Conservation (phyloP, 306 rosid genomes). For the Fragaria vesca region DNA sequence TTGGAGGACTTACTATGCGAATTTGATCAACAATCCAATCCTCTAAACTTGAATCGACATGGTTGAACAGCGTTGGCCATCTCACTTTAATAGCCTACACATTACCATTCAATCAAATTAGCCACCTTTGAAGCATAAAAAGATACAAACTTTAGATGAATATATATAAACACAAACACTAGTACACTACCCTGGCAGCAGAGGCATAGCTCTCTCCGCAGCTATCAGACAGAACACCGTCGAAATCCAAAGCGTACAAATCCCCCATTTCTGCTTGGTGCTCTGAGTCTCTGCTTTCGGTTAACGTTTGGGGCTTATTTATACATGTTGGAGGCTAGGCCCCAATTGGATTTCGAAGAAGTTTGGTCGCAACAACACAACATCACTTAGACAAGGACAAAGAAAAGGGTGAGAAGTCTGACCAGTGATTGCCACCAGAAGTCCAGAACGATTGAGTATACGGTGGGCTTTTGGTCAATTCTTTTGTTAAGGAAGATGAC, state of each 20-base stretch:
- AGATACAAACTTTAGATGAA: not conserved
- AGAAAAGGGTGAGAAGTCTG: not conserved
- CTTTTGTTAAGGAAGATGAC: too few species aligned
- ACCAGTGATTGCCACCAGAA: too few species aligned
- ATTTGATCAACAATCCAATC: constrained; percentile 78
- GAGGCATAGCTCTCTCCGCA: constrained; percentile 90
- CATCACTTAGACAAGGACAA: not conserved
- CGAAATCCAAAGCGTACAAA: constrained; percentile 88
- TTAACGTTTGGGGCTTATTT: not conserved
- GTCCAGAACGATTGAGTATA: too few species aligned
- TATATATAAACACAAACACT: not conserved
- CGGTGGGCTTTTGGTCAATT: too few species aligned
- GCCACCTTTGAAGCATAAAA: not conserved
- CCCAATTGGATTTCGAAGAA: not conserved
- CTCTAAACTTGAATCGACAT: constrained; percentile 59
- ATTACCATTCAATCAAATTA: constrained; percentile 23
- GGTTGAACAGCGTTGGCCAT: constrained; percentile 69
- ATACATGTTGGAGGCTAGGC: not conserved
- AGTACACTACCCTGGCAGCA: constrained; percentile 57
- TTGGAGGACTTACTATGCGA: constrained; percentile 51
- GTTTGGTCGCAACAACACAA: not conserved
- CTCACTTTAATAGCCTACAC: constrained; percentile 78
- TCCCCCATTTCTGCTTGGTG: constrained; percentile 55
- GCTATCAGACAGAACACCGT: constrained; percentile 86
- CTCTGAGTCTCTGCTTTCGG: not conserved